Conservation (phyloP, 208 protist species). For the Leptomonas pyrrhocoris region DNA sequence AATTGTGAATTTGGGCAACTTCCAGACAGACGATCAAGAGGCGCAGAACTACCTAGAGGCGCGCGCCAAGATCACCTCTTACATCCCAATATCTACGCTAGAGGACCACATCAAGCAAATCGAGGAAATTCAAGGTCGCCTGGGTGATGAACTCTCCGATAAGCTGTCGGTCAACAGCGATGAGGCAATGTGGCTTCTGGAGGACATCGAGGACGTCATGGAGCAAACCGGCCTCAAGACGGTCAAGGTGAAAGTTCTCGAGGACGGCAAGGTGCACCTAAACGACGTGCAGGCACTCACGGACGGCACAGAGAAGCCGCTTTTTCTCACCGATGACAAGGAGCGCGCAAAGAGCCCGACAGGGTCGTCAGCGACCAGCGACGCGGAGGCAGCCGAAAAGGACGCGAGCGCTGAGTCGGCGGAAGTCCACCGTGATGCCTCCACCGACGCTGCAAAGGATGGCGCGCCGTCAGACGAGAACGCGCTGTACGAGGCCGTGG, state of each 20-base stretch:
- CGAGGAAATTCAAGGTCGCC: conserved; percentile 67
- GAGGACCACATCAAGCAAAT: conserved; percentile 83
- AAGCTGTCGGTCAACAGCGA: conserved; percentile 67
- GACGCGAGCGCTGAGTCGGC: background rate
- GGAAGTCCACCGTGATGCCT: background rate
- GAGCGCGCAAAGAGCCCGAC: background rate
- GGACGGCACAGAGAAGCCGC: conserved; percentile 71
- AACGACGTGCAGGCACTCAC: conserved; percentile 56
- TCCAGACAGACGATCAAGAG: conserved; percentile 72
- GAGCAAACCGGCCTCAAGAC: conserved; percentile 78
- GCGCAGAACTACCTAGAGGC: conserved; percentile 82
- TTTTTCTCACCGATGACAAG: conserved; percentile 47
- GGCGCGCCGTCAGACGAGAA: conserved; percentile 3
- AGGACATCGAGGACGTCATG: conserved; percentile 90
- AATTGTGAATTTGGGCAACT: conserved; percentile 87
- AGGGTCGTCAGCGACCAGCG: background rate
- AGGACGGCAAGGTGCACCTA: conserved; percentile 65
- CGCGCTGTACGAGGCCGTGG: conserved; percentile 39
- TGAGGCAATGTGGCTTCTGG: conserved; percentile 82
- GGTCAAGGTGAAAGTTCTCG: conserved; percentile 69
- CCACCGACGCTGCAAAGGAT: background rate
- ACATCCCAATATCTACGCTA: conserved; percentile 83
- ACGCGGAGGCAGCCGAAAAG: background rate
- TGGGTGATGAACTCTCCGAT: conserved; percentile 69
- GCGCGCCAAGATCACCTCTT: conserved; percentile 66